Percentiles rank a stretch among this genome's conserved stretches.
phyloP scores from a whole-genome alignment of 2,329 filamentous ascomycete species.

The Emmonsiellopsis sp. region DNA sequence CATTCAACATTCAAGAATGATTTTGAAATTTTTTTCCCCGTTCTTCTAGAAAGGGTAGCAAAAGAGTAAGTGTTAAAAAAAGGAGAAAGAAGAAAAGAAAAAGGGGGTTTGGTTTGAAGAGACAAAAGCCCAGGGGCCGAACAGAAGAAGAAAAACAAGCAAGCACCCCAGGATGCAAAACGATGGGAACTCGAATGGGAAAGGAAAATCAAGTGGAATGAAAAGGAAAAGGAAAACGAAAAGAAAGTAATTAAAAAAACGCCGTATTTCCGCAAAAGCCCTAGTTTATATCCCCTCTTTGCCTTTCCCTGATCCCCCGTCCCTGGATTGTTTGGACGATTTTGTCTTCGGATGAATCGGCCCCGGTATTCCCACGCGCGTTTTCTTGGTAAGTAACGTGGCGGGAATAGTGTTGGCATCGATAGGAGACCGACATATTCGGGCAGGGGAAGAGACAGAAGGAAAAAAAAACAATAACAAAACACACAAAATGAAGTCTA shows the following conservation, averaged over 20 bases:
- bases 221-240: conserved; percentile 8
- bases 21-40: too few species aligned
- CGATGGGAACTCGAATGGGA: conserved; percentile 5
- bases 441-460: background rate
- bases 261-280: background rate
- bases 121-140: background rate
- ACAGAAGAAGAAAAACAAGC: background rate
- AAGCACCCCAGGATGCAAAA: conserved; percentile 1
- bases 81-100: conserved; percentile 1
- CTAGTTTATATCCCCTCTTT: too few species aligned
- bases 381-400: too few species aligned
- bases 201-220: conserved; percentile 4
- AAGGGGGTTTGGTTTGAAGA: background rate
- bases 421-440: background rate
- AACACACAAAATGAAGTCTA: background rate
- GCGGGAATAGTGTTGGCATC: too few species aligned
- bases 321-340: too few species aligned
- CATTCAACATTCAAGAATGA: too few species aligned
- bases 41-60: too few species aligned
- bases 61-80: background rate
- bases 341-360: too few species aligned
- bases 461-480: background rate
- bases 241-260: conserved; percentile 2
- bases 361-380: too few species aligned
- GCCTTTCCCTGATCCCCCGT: too few species aligned